A percentile compares a stretch with the other conserved stretches of the same genome.
These are phyloP conservation scores for Eragrostis curvula DNA, from an alignment of 176 grass and related monocot species.

Conservation along the genomic window DNA sequence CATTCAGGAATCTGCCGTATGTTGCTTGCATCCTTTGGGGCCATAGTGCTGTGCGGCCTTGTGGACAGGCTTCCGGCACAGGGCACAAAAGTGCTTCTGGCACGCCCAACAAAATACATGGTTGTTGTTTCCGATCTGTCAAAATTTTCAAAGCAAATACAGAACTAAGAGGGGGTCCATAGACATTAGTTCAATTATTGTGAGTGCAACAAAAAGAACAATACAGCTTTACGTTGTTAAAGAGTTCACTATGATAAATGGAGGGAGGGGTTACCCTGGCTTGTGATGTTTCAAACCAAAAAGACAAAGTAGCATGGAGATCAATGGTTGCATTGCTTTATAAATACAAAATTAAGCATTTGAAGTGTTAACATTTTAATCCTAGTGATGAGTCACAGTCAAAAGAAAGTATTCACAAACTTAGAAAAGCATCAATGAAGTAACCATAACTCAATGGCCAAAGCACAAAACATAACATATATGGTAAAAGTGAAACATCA, in stretches of 20 bases:
- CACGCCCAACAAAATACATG: conserved; percentile 81
- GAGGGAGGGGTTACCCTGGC: not conserved
- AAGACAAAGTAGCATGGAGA: not conserved
- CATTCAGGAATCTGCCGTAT: conserved; percentile 57
- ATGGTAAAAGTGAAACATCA: not conserved
- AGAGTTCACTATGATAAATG: conserved; percentile 7
- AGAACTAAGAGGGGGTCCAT: conserved; percentile 10
- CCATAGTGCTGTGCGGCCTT: conserved; percentile 68
- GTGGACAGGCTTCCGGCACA: conserved; percentile 63
- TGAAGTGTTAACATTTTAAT: not conserved
- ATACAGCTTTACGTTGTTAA: not conserved
- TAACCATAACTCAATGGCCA: not conserved
- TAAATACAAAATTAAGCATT: no score
- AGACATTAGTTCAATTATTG: not conserved
- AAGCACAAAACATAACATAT: not conserved
- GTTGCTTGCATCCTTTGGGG: conserved; percentile 80
- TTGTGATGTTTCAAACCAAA: conserved; percentile 18
- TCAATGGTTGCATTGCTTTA: not conserved
- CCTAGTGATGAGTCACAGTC: not conserved
- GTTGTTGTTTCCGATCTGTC: conserved; percentile 78
- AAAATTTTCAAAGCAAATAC: conserved; percentile 35
- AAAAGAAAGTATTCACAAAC: not conserved
- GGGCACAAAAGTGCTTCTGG: conserved; percentile 72
- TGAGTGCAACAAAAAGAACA: not conserved
- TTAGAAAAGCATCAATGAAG: not conserved